These are phyloP conservation scores for Nannizziopsis arthrosporioides DNA, from an alignment of 2,329 filamentous ascomycete genomes.

Conservation along the genomic window DNA sequence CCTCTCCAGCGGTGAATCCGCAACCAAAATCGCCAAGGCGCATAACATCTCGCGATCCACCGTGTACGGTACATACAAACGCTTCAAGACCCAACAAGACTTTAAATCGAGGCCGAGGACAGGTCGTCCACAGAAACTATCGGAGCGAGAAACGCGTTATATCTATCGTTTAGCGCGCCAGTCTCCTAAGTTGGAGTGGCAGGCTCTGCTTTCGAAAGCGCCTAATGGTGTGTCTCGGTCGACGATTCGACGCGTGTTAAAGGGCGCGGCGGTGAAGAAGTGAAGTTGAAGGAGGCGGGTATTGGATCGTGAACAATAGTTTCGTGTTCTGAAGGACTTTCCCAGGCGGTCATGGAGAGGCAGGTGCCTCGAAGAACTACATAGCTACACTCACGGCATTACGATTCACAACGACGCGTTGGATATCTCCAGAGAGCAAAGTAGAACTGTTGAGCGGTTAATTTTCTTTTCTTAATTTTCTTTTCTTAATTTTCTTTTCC, in stretches of 20 bases:
- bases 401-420: too few relatives aligned
- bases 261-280: too few relatives aligned
- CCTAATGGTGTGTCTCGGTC: not conserved
- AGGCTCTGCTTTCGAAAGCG: not conserved
- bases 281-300: too few relatives aligned
- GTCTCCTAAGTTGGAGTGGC: not conserved
- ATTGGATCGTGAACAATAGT: too few relatives aligned
- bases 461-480: too few relatives aligned
- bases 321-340: too few relatives aligned
- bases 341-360: too few relatives aligned
- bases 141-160: not conserved
- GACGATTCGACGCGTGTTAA: not conserved
- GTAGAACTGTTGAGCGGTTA: too few relatives aligned
- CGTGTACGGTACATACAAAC: not conserved
- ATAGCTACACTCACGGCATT: too few relatives aligned
- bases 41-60: not conserved
- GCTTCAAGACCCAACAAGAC: not conserved
- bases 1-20: not conserved
- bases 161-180: not conserved
- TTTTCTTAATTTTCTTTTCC: too few relatives aligned
- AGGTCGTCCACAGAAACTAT: not conserved
- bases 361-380: too few relatives aligned
- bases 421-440: too few relatives aligned
- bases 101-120: not conserved
- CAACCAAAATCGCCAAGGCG: not conserved